phyloP scores from a whole-genome alignment of 2,329 filamentous ascomycete genomes.

The Colletotrichum tabaci region DNA sequence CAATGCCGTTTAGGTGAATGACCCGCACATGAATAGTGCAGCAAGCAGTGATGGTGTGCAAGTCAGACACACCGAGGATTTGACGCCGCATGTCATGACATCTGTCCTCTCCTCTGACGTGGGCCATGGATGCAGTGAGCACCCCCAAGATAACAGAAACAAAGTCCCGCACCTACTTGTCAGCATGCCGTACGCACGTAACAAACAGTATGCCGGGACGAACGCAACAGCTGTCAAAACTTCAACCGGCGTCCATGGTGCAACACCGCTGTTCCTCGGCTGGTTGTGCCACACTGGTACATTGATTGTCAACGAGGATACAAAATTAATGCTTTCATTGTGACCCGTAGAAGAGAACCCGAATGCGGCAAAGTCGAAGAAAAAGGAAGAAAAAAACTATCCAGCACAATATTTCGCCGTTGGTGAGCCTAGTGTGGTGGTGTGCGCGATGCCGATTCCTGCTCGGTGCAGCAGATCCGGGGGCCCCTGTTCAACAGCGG shows the following conservation, averaged over 20 bases:
- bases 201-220: not conserved
- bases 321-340: not conserved
- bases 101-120: conserved; percentile 1
- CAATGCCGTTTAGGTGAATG: conserved; percentile 28
- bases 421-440: not conserved
- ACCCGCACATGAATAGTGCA: conserved; percentile 25
- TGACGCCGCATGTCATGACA: conserved; percentile 17
- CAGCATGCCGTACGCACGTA: conserved; percentile 13
- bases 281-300: not conserved
- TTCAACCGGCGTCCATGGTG: not conserved
- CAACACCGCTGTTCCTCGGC: not conserved
- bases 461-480: conserved; percentile 22
- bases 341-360: not conserved
- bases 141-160: not conserved
- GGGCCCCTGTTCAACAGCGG: conserved; percentile 25
- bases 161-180: not conserved
- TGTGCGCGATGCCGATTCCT: not conserved
- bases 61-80: not conserved
- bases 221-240: not conserved
- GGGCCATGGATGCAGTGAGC: not conserved
- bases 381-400: not conserved
- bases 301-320: not conserved
- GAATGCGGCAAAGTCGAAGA: not conserved
- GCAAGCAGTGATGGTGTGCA: conserved; percentile 14
- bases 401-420: conserved; percentile 11